Percentiles rank a stretch among this genome's conserved stretches.
These are phyloP conservation scores for Cucumis melo DNA, from an alignment of 306 rosid genomes.

Conservation along the genomic window DNA sequence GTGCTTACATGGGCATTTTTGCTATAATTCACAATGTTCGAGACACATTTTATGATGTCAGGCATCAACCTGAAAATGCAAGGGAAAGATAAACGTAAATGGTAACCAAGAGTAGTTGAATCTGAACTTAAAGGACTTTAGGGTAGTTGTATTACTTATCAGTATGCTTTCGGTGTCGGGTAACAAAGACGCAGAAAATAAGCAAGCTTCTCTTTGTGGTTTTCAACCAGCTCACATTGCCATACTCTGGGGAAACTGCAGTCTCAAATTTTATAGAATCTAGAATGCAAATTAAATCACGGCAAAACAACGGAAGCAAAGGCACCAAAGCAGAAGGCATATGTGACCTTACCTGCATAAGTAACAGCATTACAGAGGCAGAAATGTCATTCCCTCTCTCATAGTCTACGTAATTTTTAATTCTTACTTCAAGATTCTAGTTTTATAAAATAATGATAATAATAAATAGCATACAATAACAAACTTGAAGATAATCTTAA, in stretches of 20 bases:
- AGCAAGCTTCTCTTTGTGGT: slow-evolving; percentile 72
- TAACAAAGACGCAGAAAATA: slow-evolving; percentile 55
- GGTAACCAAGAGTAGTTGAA: slow-evolving; percentile 6
- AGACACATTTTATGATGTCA: slow-evolving; percentile 47
- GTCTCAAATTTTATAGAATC: slow-evolving; percentile 43
- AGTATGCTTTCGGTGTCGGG: slow-evolving; percentile 71
- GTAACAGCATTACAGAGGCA: slow-evolving; percentile 11
- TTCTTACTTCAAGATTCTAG: background rate
- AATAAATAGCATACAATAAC: background rate
- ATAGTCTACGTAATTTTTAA: background rate
- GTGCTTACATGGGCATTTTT: slow-evolving; percentile 45
- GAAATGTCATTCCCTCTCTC: background rate
- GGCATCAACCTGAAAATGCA: slow-evolving; percentile 74
- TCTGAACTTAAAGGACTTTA: background rate
- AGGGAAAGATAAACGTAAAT: slow-evolving; percentile 11
- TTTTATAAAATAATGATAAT: background rate
- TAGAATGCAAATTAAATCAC: slow-evolving; percentile 52
- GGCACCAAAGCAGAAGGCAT: slow-evolving; percentile 70
- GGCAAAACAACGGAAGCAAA: slow-evolving; percentile 41
- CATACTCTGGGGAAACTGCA: slow-evolving; percentile 25
- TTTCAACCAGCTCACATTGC: slow-evolving; percentile 42
- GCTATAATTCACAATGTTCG: slow-evolving; percentile 48
- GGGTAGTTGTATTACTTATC: slow-evolving; percentile 46
- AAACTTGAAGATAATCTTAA: background rate
- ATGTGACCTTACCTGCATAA: slow-evolving; percentile 60